These are phyloP conservation scores for Wickerhamiella parazyma DNA, from an alignment of 805 yeast genomes.

Conservation along the genomic window DNA sequence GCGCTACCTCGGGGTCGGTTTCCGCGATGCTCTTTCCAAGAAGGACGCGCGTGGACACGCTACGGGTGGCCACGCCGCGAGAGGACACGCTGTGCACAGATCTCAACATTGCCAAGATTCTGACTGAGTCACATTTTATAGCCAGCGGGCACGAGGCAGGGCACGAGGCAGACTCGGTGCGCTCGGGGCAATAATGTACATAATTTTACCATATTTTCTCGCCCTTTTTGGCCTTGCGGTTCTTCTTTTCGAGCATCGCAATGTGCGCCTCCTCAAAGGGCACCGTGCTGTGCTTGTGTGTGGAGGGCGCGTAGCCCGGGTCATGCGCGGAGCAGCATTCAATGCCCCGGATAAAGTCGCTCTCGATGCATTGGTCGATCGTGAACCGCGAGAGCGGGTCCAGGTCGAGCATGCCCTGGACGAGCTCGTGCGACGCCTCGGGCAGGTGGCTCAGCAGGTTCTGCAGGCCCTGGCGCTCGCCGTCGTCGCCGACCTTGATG, in stretches of 20 bases:
- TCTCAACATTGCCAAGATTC: background rate
- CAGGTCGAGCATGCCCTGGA: conserved; percentile 54
- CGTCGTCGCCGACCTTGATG: conserved; percentile 28
- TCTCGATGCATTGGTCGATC: conserved; percentile 42
- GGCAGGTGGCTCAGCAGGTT: conserved; percentile 62
- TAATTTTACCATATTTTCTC: conserved; percentile 27
- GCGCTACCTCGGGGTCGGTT: conserved; percentile 69
- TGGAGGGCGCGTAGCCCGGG: conserved; percentile 25
- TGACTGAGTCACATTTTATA: background rate
- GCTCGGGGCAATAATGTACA: background rate
- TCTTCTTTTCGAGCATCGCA: conserved; percentile 75
- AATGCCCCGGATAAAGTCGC: conserved; percentile 45
- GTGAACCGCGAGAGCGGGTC: conserved; percentile 46
- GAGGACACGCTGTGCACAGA: too few species aligned
- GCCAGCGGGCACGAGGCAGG: background rate
- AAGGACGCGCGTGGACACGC: conserved; percentile 14
- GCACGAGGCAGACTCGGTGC: background rate
- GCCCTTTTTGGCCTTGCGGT: conserved; percentile 39
- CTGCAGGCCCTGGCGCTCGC: conserved; percentile 40
- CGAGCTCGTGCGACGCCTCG: conserved; percentile 43
- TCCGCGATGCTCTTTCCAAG: conserved; percentile 15
- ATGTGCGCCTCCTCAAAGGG: conserved; percentile 93
- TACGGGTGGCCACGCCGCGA: too few species aligned
- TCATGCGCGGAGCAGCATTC: conserved; percentile 55
- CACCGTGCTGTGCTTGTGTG: conserved; percentile 72